Percentiles rank a stretch among this genome's conserved stretches.
Evolutionary conservation across 495 filamentous ascomycete genomes (phyloP).

Genomic region (Xanthoparmelia taractica): DNA sequence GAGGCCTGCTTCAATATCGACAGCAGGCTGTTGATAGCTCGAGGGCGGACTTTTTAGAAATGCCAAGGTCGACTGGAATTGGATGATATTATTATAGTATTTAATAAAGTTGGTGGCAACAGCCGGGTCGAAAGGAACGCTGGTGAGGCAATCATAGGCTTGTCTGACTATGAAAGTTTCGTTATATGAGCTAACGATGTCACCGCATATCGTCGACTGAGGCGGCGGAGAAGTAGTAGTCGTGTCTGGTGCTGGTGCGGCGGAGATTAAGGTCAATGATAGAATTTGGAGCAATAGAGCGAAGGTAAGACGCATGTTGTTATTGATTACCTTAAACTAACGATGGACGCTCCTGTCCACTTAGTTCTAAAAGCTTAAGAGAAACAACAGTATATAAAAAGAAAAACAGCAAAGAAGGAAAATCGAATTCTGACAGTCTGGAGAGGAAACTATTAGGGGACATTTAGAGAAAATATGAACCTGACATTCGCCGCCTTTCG

Average conservation of each 20-base stretch:
- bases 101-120: constrained; percentile 42
- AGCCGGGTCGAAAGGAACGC: constrained; percentile 46
- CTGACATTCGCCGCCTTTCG: no score
- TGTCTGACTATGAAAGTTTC: constrained; percentile 30
- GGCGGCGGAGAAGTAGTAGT: constrained; percentile 8
- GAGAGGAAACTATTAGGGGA: no score
- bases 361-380: no score
- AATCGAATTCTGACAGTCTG: no score
- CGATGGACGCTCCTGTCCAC: no score
- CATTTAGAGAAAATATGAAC: no score
- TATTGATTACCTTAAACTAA: no score
- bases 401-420: no score
- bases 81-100: constrained; percentile 47
- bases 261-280: constrained; percentile 3
- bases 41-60: constrained; percentile 48
- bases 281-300: neutral
- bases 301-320: constrained; percentile 3
- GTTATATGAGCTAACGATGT: constrained; percentile 16
- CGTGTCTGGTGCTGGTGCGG: neutral
- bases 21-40: constrained; percentile 46
- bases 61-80: constrained; percentile 51
- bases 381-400: no score
- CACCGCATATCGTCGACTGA: constrained; percentile 15
- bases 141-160: constrained; percentile 44
- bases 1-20: constrained; percentile 44